These are phyloP conservation scores for Cyclotella kingstonii DNA, from an alignment of 108 stramenopile genomes.

Conservation along the genomic window DNA sequence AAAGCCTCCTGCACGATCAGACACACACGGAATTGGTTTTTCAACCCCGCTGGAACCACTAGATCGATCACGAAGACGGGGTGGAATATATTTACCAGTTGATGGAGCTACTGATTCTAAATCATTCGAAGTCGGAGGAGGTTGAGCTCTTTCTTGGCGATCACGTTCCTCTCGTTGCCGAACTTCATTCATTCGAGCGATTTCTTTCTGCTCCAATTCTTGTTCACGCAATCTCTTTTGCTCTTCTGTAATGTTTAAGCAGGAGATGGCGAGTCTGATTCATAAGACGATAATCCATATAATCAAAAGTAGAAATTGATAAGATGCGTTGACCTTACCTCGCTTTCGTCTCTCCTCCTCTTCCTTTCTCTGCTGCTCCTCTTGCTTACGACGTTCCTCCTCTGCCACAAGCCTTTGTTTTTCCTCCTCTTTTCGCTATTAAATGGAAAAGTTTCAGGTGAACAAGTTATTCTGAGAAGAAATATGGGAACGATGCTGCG, in stretches of 20 bases:
- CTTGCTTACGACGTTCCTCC: slow-evolving; percentile 45
- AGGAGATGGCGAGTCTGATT: not conserved
- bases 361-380: slow-evolving; percentile 29
- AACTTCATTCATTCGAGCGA: slow-evolving; percentile 67
- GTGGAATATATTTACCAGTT: slow-evolving; percentile 66
- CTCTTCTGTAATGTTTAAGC: slow-evolving; percentile 10
- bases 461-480: too few species aligned
- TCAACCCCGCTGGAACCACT: slow-evolving; percentile 34
- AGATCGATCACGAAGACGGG: slow-evolving; percentile 46
- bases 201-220: slow-evolving; percentile 58
- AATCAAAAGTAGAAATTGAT: too few species aligned
- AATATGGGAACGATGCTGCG: not conserved
- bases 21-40: slow-evolving; percentile 25
- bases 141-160: slow-evolving; percentile 17
- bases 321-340: not conserved
- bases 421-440: slow-evolving; percentile 47
- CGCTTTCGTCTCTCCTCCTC: slow-evolving; percentile 8
- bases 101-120: slow-evolving; percentile 40
- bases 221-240: slow-evolving; percentile 46
- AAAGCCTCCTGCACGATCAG: slow-evolving; percentile 41
- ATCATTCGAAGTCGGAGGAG: slow-evolving; percentile 24
- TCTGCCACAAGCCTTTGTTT: slow-evolving; percentile 45
- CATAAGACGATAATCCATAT: too few species aligned
- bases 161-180: slow-evolving; percentile 44
- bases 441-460: too few species aligned